Evolutionary conservation across 106 monocot species (phyloP), one percentile per base, ranked within the genome.

Genomic region (Gastrodia elata): DNA sequence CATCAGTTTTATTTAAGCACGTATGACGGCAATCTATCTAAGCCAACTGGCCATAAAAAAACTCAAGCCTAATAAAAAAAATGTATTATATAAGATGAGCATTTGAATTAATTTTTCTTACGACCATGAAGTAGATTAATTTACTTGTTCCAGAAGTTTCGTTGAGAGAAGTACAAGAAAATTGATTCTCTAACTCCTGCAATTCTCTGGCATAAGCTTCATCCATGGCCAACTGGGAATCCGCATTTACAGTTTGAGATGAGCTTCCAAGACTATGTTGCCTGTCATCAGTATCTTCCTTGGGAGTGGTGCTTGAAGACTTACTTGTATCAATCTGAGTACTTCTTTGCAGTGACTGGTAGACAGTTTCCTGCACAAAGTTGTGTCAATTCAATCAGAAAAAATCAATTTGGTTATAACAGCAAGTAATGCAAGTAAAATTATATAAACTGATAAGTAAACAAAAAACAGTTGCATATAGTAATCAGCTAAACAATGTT

Each of bases 191-290:
- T 73, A 73, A 7, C 71, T 86, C 81, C 55, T 83, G 86, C 76
- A 89, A 22, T 24, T 83, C 78, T 77, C 79, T 83, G 28, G 89
- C 89, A n/a, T 79, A 72, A 64, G 81, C 83, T 83, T 89, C 89
- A 77, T 86, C 86, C 5, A 73, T 33, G 4, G 73, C 81, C 61
- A 89, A 67, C 37, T 86, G 89, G 36, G 59, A 25, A 38, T 79
- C 68, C 35, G 65, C 32, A 61, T 33, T 73, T 33, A 65, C 30
- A 65, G 59, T 72, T 69, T 39, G 67, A 41, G 77, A 78, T 68
- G 71, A 71, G 59, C 39, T 67, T 18, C 61, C 68, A 18, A 76
- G 77, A 37, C 58, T 71, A 6, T 46, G 75, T 39, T 15, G 71
- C 8, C 16, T 67, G 64, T 30, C 56, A 64, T 68, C 36, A 56